phyloP scores from a whole-genome alignment of 2,329 filamentous ascomycete species.

The Penicillium vulpinum region DNA sequence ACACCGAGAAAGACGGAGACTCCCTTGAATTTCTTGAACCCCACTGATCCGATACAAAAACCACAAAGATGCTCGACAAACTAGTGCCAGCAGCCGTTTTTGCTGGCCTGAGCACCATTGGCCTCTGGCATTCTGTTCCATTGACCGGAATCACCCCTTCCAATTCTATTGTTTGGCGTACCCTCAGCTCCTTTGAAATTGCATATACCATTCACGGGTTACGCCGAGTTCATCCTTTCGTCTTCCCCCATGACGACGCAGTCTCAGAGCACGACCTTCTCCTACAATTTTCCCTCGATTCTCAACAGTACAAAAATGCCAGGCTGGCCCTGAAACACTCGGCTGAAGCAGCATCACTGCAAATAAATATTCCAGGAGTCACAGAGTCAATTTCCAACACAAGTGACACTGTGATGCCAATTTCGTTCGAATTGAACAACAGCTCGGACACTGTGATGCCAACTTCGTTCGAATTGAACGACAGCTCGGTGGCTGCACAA shows the following conservation, averaged over 20 bases:
- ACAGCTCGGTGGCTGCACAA: too few relatives aligned
- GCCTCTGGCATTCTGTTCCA: conserved; percentile 1
- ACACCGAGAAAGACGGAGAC: background rate
- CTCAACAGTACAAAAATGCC: background rate
- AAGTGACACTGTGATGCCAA: background rate
- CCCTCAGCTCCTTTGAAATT: conserved; percentile 2
- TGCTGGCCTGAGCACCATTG: background rate
- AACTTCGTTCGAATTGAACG: too few relatives aligned
- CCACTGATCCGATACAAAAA: background rate
- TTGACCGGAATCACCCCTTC: background rate
- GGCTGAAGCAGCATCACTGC: background rate
- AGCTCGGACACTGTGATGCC: too few relatives aligned
- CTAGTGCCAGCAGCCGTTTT: background rate
- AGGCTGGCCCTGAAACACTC: background rate
- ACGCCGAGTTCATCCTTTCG: background rate
- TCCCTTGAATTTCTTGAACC: background rate
- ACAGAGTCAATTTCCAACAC: background rate
- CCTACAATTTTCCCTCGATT: background rate
- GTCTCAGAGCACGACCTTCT: background rate
- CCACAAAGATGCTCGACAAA: background rate
- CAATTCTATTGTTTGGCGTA: background rate
- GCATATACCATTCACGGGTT: background rate
- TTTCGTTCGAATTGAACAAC: background rate
- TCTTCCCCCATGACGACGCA: background rate
- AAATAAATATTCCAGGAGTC: background rate